These are phyloP conservation scores for Aquilaria malaccensis DNA, from an alignment of 345 rosid genomes.

Conservation along the genomic window DNA sequence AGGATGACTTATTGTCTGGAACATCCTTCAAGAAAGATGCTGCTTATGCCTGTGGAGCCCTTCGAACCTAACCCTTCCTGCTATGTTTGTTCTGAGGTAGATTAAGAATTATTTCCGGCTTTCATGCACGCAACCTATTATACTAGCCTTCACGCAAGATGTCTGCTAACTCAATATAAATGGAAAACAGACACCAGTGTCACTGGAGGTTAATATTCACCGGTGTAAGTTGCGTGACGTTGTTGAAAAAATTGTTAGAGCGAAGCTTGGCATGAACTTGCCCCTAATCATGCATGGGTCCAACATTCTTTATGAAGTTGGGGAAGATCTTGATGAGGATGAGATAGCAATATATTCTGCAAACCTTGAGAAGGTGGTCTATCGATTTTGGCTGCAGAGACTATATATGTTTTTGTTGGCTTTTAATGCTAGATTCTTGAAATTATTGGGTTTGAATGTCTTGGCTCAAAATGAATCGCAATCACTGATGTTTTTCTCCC, in stretches of 20 bases:
- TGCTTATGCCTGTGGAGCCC: constrained; percentile 96
- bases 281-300: constrained; percentile 82
- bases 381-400: background rate
- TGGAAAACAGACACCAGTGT: constrained; percentile 64
- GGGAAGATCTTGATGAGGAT: constrained; percentile 88
- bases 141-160: background rate
- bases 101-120: constrained; percentile 5
- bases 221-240: constrained; percentile 77
- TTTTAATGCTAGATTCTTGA: background rate
- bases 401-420: background rate
- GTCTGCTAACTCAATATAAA: constrained; percentile 4
- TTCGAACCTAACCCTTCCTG: constrained; percentile 85
- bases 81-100: constrained; percentile 96
- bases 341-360: constrained; percentile 73
- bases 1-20: constrained; percentile 98
- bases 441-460: background rate
- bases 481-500: constrained; percentile 4
- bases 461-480: background rate
- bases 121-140: background rate
- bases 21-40: constrained; percentile 77
- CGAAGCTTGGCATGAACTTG: constrained; percentile 90
- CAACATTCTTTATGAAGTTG: constrained; percentile 87
- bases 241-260: constrained; percentile 88
- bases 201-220: constrained; percentile 75
- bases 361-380: constrained; percentile 86